Base-by-base conservation (phyloP, 2,329 filamentous ascomycete genomes). In the Dothidotthia symphoricarpi region DNA sequence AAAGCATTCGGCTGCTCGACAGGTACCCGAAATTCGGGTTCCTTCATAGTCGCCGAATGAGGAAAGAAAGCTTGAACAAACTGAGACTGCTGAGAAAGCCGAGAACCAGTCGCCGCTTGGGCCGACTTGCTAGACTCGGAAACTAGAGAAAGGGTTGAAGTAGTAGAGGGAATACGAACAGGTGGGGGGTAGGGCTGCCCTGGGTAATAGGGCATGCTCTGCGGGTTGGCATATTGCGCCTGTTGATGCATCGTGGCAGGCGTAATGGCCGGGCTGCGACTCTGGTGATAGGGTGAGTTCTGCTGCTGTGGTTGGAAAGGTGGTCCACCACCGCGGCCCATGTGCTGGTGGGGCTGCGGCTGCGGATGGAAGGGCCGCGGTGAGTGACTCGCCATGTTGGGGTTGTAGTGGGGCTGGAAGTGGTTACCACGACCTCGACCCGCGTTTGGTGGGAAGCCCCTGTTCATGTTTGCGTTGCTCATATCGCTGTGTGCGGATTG, bases 401-500 rank as follows among this genome's bases (percentile, higher is more conserved):
- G 72, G 43, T 77, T 74, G 57, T 75, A 76, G 26, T 73, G 71
- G 16, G 26, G 17, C 14, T 53, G 52, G 34, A 68, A 68, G 41
- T 70, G 49, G 45, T 59, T 45, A 49, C 77, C 76, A 48, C 80
- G 76, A 42, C 74, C 75, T 31, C 73, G 75, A 49, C 70, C 67
- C 44, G 68, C 72, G 40, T 64, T 65, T 10, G 67, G 64, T 16
- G 61, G 55, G 44, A 69, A 73, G 26, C 62, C 59, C 11, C 63
- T 61, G 45, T 61, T 55, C 64, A 73, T 69, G 57, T 69, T 71
- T 49, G 61, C 80, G 78, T 77, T 81, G 65, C 76, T 79, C 68
- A 83, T 78, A 49, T 90, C 85, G 63, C 80, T 81, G 66, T 91
- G 86, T 49, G 82, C 77, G 15, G 88, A 94, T 61, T 93, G 88